These are phyloP conservation scores for Theobroma cacao DNA, from an alignment of 345 rosid species.

Conservation along the genomic window DNA sequence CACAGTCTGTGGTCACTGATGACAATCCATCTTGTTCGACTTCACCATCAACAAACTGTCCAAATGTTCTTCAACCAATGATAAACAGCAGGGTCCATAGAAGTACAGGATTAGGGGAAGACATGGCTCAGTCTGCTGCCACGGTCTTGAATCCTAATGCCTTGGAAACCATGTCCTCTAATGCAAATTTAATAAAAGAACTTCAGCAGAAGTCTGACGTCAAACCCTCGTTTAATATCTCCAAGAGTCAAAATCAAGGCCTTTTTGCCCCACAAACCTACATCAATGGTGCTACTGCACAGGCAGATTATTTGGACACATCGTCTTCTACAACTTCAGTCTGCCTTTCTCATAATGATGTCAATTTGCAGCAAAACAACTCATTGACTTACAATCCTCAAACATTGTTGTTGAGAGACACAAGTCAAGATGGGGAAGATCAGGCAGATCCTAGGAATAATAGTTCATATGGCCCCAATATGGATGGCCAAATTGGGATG, in stretches of 20 bases:
- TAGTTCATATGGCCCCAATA: conserved; percentile 31
- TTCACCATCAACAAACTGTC: conserved; percentile 48
- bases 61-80: conserved; percentile 35
- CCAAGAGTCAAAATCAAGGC: conserved; percentile 50
- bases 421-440: conserved; percentile 53
- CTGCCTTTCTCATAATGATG: conserved; percentile 58
- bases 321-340: conserved; percentile 71
- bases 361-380: conserved; percentile 47
- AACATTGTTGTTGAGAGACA: conserved; percentile 39
- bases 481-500: conserved; percentile 33
- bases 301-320: conserved; percentile 59
- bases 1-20: conserved; percentile 53
- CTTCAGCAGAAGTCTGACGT: conserved; percentile 49
- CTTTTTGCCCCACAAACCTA: conserved; percentile 38
- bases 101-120: conserved; percentile 38
- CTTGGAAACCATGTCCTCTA: conserved; percentile 40
- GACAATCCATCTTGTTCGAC: conserved; percentile 63
- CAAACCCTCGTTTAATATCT: conserved; percentile 49
- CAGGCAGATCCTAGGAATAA: conserved; percentile 45
- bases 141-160: conserved; percentile 35
- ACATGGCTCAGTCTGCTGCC: conserved; percentile 45
- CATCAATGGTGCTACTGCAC: conserved; percentile 40
- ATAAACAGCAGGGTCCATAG: conserved; percentile 28
- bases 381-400: conserved; percentile 42
- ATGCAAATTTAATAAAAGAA: conserved; percentile 32